Evolutionary conservation across 495 filamentous ascomycete species (phyloP).

Genomic region (Aspergillus ellipticus): DNA sequence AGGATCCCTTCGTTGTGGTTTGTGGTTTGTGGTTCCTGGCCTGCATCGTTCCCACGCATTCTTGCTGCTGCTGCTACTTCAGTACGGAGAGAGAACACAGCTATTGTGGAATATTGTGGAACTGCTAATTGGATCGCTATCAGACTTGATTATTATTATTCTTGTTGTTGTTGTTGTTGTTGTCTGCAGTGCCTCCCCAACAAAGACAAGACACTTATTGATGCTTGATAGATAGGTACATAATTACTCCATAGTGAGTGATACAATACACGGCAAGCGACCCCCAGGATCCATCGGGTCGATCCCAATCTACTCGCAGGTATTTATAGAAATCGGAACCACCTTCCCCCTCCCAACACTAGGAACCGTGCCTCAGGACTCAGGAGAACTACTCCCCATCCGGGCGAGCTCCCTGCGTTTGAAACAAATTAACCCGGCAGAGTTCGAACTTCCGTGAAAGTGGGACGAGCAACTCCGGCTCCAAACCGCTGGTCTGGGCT

Average conservation of each 20-base stretch:
- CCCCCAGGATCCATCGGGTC: background rate
- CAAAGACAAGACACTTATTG: too few relatives aligned
- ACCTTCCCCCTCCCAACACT: background rate
- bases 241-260: too few relatives aligned
- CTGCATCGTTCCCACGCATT: background rate
- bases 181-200: too few relatives aligned
- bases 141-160: too few relatives aligned
- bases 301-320: background rate
- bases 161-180: too few relatives aligned
- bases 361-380: background rate
- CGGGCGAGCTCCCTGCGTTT: background rate
- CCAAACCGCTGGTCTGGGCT: conserved; percentile 2
- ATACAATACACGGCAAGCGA: too few relatives aligned
- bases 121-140: too few relatives aligned
- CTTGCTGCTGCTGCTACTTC: background rate
- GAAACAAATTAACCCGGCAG: background rate
- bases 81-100: too few relatives aligned
- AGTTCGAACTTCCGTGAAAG: background rate
- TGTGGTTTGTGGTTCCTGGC: background rate
- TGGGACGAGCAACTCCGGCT: background rate
- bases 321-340: background rate
- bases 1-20: background rate
- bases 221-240: too few relatives aligned
- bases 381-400: background rate
- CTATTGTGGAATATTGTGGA: too few relatives aligned